Base-by-base conservation (phyloP, 345 rosid species). In the Orychophragmus violaceus region DNA sequence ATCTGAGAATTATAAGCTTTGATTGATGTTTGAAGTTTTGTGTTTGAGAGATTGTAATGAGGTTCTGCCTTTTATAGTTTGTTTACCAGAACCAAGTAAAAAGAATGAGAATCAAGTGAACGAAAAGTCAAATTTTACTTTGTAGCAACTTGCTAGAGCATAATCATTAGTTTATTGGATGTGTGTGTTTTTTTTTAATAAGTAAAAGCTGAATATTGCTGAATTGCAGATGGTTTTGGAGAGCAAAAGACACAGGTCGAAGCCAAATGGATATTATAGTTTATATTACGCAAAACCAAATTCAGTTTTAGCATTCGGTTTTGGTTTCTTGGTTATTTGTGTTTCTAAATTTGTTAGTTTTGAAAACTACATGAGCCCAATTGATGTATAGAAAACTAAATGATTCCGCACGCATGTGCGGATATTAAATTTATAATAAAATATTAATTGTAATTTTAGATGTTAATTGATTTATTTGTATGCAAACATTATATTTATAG, bases 161-260 rank as follows among this genome's bases (percentile, higher is more conserved):
- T 6, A 8, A 25, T 3, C 16, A 48, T 39, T 11, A 9, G 24
- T 53, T 52, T 54, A 17, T 70, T 62, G 16, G 28, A 24, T 42
- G 52, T 2, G 13, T 11, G 18, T 52, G 0, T 14, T 0, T 14
- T 0, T 11, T n/a, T 37, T 18, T 2, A 10, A 14, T 53, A 51
- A 9, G 13, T 8, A 22, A 17, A 36, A 25, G 66, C 12, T 13
- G 5, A 49, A 59, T 36, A 33, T 62, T 27, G 62, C 55, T 12
- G 21, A 53, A 37, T 2, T 37, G 72, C 14, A 19, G 52, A 51
- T 42, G 75, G 75, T 54, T 71, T 71, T 70, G 37, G 21, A 8
- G 29, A 32, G 16, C 36, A 41, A 5, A 70, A 53, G 30, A 45
- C 21, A 52, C 22, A 42, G 22, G 21, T 62, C 52, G 46, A 44